Conservation (phyloP, 768 basidiomycete genomes). For the Boletus sp. region DNA sequence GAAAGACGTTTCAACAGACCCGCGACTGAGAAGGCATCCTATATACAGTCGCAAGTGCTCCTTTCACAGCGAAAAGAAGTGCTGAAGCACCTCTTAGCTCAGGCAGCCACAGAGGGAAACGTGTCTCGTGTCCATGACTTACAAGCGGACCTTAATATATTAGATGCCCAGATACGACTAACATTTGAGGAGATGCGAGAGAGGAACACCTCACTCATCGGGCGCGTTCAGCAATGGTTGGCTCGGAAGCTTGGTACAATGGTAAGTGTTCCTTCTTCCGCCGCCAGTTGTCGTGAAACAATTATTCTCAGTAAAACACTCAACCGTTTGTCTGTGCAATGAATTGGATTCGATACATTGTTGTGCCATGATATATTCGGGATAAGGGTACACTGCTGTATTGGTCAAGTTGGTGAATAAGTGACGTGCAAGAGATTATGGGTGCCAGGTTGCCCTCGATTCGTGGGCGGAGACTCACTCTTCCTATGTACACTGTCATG, state of each 20-base stretch:
- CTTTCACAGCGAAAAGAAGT: neutral
- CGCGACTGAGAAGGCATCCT: neutral
- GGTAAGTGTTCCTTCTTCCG: neutral
- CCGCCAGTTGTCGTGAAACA: neutral
- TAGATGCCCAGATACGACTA: neutral
- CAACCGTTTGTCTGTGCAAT: neutral
- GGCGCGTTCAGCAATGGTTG: constrained; percentile 6
- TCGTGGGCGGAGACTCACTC: neutral
- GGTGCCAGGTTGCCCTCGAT: neutral
- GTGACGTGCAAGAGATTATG: too few species aligned
- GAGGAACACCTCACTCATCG: neutral
- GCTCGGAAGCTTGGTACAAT: neutral
- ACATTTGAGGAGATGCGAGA: constrained; percentile 2
- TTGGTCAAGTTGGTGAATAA: neutral
- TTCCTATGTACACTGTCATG: too few species aligned
- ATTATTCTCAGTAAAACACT: neutral
- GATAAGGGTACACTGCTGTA: neutral
- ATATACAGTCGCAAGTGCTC: neutral
- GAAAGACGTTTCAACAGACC: neutral
- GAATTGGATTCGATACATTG: neutral
- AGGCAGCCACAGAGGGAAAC: neutral
- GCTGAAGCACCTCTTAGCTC: neutral
- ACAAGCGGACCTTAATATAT: neutral
- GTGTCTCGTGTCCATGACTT: neutral
- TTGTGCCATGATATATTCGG: neutral